These are phyloP conservation scores for Obba rivulosa DNA, from an alignment of 768 basidiomycete species.

Conservation along the genomic window DNA sequence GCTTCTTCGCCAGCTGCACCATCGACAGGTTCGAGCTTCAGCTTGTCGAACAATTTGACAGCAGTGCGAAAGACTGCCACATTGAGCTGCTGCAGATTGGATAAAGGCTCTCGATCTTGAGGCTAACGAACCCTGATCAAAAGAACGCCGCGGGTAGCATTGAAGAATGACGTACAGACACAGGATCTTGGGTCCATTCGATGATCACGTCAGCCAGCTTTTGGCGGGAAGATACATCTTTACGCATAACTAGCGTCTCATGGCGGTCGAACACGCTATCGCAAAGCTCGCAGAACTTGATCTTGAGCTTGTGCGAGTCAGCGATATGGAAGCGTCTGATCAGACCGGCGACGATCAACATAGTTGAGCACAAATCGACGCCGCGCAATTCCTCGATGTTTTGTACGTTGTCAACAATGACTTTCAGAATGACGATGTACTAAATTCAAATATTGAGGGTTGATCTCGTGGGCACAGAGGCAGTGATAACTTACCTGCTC, in stretches of 20 bases:
- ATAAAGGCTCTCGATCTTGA: conserved; percentile 29
- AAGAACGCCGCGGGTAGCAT: neutral
- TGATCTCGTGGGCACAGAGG: neutral
- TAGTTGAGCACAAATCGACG: conserved; percentile 57
- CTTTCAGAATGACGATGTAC: conserved; percentile 71
- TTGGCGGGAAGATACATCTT: conserved; percentile 63
- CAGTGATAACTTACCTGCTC: conserved; percentile 59
- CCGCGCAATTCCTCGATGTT: conserved; percentile 51
- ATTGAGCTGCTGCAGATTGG: conserved; percentile 62
- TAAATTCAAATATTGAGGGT: conserved; percentile 24
- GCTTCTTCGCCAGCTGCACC: conserved; percentile 55
- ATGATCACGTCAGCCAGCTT: conserved; percentile 70
- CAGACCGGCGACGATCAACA: conserved; percentile 47
- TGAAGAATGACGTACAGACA: conserved; percentile 35
- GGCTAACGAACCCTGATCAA: conserved; percentile 1
- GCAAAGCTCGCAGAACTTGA: conserved; percentile 70
- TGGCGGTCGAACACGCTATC: conserved; percentile 61
- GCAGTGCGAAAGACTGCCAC: conserved; percentile 66
- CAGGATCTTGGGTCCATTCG: conserved; percentile 66
- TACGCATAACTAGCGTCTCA: conserved; percentile 58
- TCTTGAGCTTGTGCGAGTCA: conserved; percentile 56
- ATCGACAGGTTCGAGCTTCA: conserved; percentile 61
- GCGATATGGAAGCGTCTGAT: conserved; percentile 56
- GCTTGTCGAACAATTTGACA: conserved; percentile 69
- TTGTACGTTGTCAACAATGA: conserved; percentile 70